Percentiles rank a stretch among this genome's conserved stretches.
Conservation (phyloP, 2,329 filamentous ascomycete species). For the Colletotrichum melonis region DNA sequence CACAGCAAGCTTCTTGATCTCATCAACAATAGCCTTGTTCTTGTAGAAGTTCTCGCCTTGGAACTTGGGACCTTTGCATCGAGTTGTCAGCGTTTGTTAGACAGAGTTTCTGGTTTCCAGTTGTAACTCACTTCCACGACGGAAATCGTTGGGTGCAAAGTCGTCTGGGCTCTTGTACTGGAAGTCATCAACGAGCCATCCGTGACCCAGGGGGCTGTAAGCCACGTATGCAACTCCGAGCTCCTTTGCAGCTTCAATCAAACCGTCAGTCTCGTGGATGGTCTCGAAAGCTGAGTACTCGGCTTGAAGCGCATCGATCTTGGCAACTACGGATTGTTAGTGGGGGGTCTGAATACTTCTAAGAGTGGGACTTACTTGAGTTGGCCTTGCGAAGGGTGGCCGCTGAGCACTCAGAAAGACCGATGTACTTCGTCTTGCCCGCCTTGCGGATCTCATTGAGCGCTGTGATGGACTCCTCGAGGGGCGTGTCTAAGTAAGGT, state of each 20-base stretch:
- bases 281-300: conserved; percentile 52
- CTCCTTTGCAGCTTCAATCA: conserved; percentile 54
- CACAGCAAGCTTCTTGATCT: conserved; percentile 52
- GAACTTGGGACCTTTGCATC: conserved; percentile 43
- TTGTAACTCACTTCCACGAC: conserved; percentile 46
- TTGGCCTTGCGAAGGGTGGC: conserved; percentile 56
- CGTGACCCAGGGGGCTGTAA: conserved; percentile 58
- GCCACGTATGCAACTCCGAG: conserved; percentile 56
- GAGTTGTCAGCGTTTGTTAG: conserved; percentile 38
- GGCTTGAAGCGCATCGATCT: conserved; percentile 58
- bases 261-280: conserved; percentile 40
- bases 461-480: conserved; percentile 59
- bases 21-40: conserved; percentile 53
- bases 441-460: conserved; percentile 57
- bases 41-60: conserved; percentile 59
- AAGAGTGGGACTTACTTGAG: conserved; percentile 46
- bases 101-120: background rate
- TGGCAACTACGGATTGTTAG: conserved; percentile 49
- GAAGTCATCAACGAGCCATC: conserved; percentile 59
- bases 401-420: conserved; percentile 59
- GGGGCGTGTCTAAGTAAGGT: conserved; percentile 48
- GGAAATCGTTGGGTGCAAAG: conserved; percentile 55
- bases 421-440: conserved; percentile 61
- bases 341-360: background rate
- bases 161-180: conserved; percentile 55